These are phyloP conservation scores for Globisporangium sylvaticum DNA, from an alignment of 352 stramenopile species.

Conservation along the genomic window DNA sequence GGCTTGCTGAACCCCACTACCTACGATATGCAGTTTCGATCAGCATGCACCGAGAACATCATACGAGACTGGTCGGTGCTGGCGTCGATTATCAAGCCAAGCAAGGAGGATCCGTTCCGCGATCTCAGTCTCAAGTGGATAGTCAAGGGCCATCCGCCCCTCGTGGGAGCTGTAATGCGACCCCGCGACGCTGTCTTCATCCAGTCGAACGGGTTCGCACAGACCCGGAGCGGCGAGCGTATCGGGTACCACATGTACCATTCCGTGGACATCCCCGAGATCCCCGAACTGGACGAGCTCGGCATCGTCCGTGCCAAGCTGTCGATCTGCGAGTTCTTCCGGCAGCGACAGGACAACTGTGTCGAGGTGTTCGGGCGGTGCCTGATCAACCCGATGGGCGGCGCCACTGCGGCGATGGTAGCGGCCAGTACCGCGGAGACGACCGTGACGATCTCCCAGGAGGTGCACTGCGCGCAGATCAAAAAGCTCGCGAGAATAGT, in stretches of 20 bases:
- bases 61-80: too few species aligned
- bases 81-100: too few species aligned
- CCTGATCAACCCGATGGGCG: neutral
- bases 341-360: neutral
- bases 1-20: conserved; percentile 42
- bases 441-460: neutral
- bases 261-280: neutral
- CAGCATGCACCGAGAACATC: too few species aligned
- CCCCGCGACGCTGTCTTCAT: neutral
- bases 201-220: neutral
- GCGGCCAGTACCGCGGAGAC: neutral
- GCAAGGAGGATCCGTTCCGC: too few species aligned
- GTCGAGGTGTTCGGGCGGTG: neutral
- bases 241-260: neutral
- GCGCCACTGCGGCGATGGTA: neutral
- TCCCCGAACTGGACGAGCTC: neutral
- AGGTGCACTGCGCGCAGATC: conserved; percentile 20
- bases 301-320: neutral
- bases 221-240: neutral
- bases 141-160: too few species aligned
- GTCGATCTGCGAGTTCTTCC: conserved; percentile 3
- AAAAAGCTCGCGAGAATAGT: neutral
- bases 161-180: too few species aligned
- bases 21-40: conserved; percentile 25
- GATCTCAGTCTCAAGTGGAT: too few species aligned